Conservation (phyloP, 2,329 filamentous ascomycete genomes). For the Scedosporium apiospermum region DNA sequence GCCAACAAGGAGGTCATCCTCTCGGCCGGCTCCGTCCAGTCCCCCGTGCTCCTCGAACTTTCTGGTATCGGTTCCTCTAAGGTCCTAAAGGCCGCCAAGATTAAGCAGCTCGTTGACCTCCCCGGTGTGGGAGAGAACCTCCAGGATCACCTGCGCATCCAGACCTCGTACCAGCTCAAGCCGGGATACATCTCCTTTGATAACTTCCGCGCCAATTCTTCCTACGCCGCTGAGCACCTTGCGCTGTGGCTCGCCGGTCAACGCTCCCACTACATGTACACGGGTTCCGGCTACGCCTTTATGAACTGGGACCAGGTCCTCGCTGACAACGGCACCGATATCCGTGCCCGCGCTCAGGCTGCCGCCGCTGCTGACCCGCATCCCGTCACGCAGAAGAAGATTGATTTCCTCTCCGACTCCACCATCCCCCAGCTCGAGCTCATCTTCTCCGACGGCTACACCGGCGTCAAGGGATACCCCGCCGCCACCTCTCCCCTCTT, state of each 20-base stretch:
- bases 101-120: conserved; percentile 28
- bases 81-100: conserved; percentile 25
- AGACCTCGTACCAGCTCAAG: conserved; percentile 23
- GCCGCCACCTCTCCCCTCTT: conserved; percentile 20
- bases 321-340: conserved; percentile 18
- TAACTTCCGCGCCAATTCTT: conserved; percentile 19
- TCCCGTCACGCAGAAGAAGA: conserved; percentile 26
- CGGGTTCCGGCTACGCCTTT: conserved; percentile 28
- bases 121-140: conserved; percentile 37
- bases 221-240: conserved; percentile 7
- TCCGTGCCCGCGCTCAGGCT: conserved; percentile 22
- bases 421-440: conserved; percentile 17
- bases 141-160: conserved; percentile 31
- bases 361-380: conserved; percentile 27
- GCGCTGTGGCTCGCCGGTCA: conserved; percentile 11
- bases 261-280: conserved; percentile 28
- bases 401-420: conserved; percentile 24
- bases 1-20: conserved; percentile 25
- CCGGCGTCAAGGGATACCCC: conserved; percentile 12
- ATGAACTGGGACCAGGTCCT: conserved; percentile 29
- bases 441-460: conserved; percentile 20
- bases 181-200: conserved; percentile 19
- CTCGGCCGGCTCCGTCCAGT: conserved; percentile 11
- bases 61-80: conserved; percentile 22
- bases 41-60: conserved; percentile 19